Conservation (phyloP, 2,329 filamentous ascomycete species). For the Hymenoscyphus linearis region DNA sequence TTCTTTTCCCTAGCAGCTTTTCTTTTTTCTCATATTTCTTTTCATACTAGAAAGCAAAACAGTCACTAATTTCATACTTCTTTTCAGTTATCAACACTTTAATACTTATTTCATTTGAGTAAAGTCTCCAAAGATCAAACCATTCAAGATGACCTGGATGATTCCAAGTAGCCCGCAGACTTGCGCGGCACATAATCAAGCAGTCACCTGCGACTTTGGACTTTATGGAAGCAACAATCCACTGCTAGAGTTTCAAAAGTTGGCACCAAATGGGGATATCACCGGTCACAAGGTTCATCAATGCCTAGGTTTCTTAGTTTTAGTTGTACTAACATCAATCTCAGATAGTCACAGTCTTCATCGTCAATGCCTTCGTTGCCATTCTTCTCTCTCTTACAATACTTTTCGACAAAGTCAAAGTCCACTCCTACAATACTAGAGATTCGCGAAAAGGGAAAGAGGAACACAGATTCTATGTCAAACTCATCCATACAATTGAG, state of each 20-base stretch:
- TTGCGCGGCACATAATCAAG: background rate
- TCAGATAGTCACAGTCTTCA: constrained; percentile 3
- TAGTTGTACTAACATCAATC: background rate
- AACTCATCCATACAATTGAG: constrained; percentile 1
- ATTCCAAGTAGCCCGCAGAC: constrained; percentile 1
- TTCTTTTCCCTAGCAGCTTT: background rate
- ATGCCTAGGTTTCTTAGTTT: background rate
- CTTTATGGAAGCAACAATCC: background rate
- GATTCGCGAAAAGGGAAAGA: background rate
- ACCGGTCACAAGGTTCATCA: background rate
- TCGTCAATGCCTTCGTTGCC: background rate
- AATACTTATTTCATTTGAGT: background rate
- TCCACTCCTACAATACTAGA: background rate
- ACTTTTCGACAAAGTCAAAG: constrained; percentile 2
- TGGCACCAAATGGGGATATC: constrained; percentile 2
- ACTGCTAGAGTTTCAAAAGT: constrained; percentile 1
- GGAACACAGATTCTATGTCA: constrained; percentile 1
- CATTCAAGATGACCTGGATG: background rate
- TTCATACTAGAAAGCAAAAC: background rate
- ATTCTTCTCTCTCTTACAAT: background rate
- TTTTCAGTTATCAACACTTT: background rate
- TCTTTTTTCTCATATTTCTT: background rate
- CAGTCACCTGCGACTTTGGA: background rate
- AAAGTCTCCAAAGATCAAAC: background rate
- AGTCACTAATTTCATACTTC: background rate